phyloP scores from a whole-genome alignment of 495 filamentous ascomycete species.

The Talaromyces proteolyticus region DNA sequence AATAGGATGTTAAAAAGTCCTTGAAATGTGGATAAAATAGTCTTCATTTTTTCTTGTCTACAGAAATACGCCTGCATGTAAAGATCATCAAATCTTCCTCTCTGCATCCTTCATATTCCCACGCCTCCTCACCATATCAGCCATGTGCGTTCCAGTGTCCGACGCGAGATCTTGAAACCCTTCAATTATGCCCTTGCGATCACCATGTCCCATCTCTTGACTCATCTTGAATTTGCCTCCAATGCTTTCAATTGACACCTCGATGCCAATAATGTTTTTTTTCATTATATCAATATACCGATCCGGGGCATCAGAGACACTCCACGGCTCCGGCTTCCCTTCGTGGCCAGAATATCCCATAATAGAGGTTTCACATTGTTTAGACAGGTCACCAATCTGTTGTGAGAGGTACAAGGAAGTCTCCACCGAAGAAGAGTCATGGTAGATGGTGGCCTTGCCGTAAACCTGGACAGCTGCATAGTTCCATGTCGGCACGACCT shows the following conservation, averaged over 20 bases:
- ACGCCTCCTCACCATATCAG: slow-evolving; percentile 38
- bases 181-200: slow-evolving; percentile 40
- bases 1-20: too few species aligned
- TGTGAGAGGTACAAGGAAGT: slow-evolving; percentile 32
- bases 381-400: slow-evolving; percentile 42
- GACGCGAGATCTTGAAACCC: slow-evolving; percentile 39
- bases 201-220: slow-evolving; percentile 38
- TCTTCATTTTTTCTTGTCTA: too few species aligned
- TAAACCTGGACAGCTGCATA: slow-evolving; percentile 54
- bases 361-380: slow-evolving; percentile 34
- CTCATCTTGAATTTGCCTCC: slow-evolving; percentile 52
- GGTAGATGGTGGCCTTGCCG: slow-evolving; percentile 41
- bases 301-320: slow-evolving; percentile 39
- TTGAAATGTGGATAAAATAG: too few species aligned
- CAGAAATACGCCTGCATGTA: too few species aligned
- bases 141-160: slow-evolving; percentile 31
- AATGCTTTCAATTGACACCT: slow-evolving; percentile 35
- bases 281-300: slow-evolving; percentile 36
- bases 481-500: slow-evolving; percentile 60
- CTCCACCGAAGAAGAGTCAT: slow-evolving; percentile 25
- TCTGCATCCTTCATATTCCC: slow-evolving; percentile 22
- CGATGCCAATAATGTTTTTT: slow-evolving; percentile 46
- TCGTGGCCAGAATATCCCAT: slow-evolving; percentile 36
- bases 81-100: too few species aligned
- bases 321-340: slow-evolving; percentile 30